phyloP scores from a whole-genome alignment of 257 asterid genomes.

The Nicotiana knightiana region DNA sequence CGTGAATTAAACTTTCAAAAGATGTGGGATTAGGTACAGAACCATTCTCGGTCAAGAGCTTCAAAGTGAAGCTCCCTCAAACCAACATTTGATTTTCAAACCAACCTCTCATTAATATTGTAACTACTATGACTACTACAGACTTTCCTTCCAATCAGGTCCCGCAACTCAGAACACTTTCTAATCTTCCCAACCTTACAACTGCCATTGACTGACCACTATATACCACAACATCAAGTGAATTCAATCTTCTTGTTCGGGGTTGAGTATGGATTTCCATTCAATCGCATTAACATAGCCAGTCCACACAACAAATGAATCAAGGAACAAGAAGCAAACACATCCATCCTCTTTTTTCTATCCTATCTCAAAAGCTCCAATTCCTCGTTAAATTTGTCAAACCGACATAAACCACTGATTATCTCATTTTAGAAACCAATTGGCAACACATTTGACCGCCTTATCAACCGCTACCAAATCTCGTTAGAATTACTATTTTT shows the following conservation, averaged over 20 bases:
- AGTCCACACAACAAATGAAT: conserved; percentile 52
- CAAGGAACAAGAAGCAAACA: conserved; percentile 53
- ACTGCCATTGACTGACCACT: conserved; percentile 60
- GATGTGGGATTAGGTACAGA: neutral
- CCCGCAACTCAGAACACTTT: conserved; percentile 50
- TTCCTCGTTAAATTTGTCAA: conserved; percentile 52
- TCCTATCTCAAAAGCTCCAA: conserved; percentile 52
- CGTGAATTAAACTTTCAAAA: conserved; percentile 33
- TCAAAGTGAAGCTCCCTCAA: conserved; percentile 45
- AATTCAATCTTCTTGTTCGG: neutral
- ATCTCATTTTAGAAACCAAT: conserved; percentile 56
- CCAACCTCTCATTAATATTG: conserved; percentile 24
- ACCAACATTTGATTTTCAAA: conserved; percentile 46
- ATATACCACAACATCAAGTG: conserved; percentile 54
- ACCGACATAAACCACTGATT: conserved; percentile 77
- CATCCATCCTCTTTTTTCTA: conserved; percentile 56
- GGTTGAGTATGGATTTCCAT: neutral
- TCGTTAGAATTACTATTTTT: conserved; percentile 42
- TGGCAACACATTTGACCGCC: conserved; percentile 51
- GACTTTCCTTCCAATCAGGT: conserved; percentile 45
- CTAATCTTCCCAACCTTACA: conserved; percentile 37
- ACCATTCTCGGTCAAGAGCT: conserved; percentile 44
- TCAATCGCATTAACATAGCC: conserved; percentile 61
- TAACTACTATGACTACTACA: too few species aligned
- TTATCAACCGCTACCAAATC: conserved; percentile 56